A percentile compares a stretch with the other conserved stretches of the same genome.
These are phyloP conservation scores for Erigeron philadelphicus DNA, from an alignment of 140 eudicot species.

Conservation along the genomic window DNA sequence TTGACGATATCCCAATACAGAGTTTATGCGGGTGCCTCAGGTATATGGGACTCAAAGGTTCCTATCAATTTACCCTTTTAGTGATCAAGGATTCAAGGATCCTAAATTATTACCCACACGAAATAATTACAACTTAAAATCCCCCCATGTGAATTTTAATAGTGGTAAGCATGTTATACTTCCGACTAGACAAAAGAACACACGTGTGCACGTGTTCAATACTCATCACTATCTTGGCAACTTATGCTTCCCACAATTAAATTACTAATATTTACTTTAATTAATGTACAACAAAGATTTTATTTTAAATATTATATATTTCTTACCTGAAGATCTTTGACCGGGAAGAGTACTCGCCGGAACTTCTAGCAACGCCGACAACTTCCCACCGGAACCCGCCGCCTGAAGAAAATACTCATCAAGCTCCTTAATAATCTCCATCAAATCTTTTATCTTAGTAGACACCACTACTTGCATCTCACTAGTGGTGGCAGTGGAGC, in stretches of 20 bases:
- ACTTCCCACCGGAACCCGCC: conserved; percentile 68
- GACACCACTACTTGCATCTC: conserved; percentile 77
- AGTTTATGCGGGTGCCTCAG: too few relatives aligned
- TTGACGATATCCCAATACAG: too few relatives aligned
- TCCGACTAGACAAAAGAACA: conserved; percentile 22
- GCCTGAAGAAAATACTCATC: conserved; percentile 86
- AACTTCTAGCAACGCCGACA: conserved; percentile 66
- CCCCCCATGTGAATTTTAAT: conserved; percentile 19
- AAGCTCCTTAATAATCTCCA: conserved; percentile 73
- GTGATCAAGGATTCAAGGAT: too few relatives aligned
- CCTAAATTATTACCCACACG: background rate
- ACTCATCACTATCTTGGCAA: conserved; percentile 24
- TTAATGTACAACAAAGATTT: too few relatives aligned
- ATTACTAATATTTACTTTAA: too few relatives aligned
- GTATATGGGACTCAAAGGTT: too few relatives aligned
- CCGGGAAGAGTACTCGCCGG: conserved; percentile 53
- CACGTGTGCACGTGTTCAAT: conserved; percentile 29
- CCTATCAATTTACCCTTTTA: too few relatives aligned
- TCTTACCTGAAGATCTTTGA: conserved; percentile 52
- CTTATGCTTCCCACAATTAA: conserved; percentile 17
- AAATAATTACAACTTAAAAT: conserved; percentile 18
- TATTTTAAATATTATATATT: too few relatives aligned
- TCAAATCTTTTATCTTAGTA: conserved; percentile 61
- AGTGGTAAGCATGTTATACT: conserved; percentile 25
- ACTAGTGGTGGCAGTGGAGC: conserved; percentile 36